Base-by-base conservation (phyloP, 2,329 filamentous ascomycete genomes). In the Dactylellina cionopaga region DNA sequence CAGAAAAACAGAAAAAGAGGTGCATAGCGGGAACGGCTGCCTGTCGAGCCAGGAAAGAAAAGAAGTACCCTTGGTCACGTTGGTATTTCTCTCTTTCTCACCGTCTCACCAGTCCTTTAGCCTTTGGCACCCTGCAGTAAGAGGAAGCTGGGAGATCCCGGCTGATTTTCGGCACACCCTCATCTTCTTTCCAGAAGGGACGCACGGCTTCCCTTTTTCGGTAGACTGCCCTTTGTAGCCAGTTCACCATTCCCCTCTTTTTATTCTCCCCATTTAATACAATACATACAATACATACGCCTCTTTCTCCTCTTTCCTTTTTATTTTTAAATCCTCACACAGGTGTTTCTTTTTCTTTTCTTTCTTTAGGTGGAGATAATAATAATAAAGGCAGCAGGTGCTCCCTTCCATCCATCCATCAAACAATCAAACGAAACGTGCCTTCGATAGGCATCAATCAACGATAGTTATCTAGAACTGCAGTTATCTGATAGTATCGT, bases 111-210 rank as follows among this genome's bases (percentile, higher is more conserved):
- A 55, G 51, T 51, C 51, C n/a, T 70, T 71, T 71, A 71, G 66
- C 66, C 66, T 63, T 52, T 58, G 25, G n/a, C 25, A 55, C 59
- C 68, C 68, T 71, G 66, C 66, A 71, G 66, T 49, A 59, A 72
- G 54, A 64, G 47, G 59, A 65, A 72, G 46, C 59, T 72, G 68
- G 68, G 59, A 64, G 51, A 39, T 13, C 59, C 59, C 33, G 29
- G 59, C 60, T 43, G 33, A n/a, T 60, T 56, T 54, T 58, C 46
- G 59, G 59, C 59, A 64, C 59, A 64, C 59, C 65, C 56, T 71
- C 56, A 54, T 35, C 55, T 22, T 69, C 64, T 60, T 71, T 71
- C 65, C 65, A 71, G 65, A 71, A 70, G 27, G 44, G 37, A 46
- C 59, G 59, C 59, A 46, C 68, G 52, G 43, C 44, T 59, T 65